Evolutionary conservation across 176 grass and related monocot species (phyloP), one percentile per base, ranked within the genome.

Genomic region (Musa acuminata): DNA sequence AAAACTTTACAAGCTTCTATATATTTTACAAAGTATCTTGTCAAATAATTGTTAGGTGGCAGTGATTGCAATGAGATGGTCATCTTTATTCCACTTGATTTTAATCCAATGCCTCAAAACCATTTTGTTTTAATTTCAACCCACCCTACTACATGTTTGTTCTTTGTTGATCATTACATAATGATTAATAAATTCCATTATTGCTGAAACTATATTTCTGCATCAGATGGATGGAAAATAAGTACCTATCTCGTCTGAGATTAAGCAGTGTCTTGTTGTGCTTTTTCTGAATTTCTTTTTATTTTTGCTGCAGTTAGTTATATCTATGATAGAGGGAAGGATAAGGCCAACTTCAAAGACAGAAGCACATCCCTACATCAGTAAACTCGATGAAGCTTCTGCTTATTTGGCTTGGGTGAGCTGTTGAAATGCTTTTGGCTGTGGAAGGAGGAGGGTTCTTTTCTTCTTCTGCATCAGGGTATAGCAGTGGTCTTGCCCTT

Each of bases 361-460:
- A 21, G 21, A 50, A 51, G 14, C 19, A 35, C 19, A 70, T 13
- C 17, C 21, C 10, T 26, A 65, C 11, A 26, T 20, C 5, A 11
- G 13, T 65, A 19, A 26, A 65, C 22, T 65, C 2, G 63, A 65
- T 65, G 63, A 11, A 65, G 48, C 67, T 73, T 54, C 86, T 76
- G 80, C 80, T 84, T 70, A 84, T 82, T 67, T 82, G 84, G 72
- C 73, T 81, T 87, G 84, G 90, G 83, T 85, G 84, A 98, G 80
- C 80, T 87, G 78, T 80, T 78, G 84, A 93, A 84, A 98, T 98
- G 95, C 84, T 98, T 84, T 82, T 98, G 73, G 88, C 95, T 75
- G 95, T 98, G 74, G 95, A 98, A 93, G 95, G 95, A 87, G 90
- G 90, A 43, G 95, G 95, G 12, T 98, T 98, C 74, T 98, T 98